Percentiles rank a stretch among this genome's conserved stretches.
These are phyloP conservation scores for Xylariaceae sp. DNA, from an alignment of 2,329 filamentous ascomycete genomes.

Conservation along the genomic window DNA sequence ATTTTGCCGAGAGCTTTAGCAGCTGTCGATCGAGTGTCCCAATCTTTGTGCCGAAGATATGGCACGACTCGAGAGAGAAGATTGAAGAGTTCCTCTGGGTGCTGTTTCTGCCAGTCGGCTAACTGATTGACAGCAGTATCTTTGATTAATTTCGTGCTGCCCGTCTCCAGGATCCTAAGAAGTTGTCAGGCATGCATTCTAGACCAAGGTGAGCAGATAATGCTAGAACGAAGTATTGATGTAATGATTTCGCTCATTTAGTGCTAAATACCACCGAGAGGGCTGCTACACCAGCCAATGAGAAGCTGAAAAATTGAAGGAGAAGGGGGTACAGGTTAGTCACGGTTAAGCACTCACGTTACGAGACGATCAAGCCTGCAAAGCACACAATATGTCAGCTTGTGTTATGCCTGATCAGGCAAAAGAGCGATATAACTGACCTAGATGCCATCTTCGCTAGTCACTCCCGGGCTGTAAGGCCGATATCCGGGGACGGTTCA, in stretches of 20 bases:
- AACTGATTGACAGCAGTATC: slow-evolving; percentile 97
- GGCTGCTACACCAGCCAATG: background rate
- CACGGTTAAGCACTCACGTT: slow-evolving; percentile 69
- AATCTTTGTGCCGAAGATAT: slow-evolving; percentile 92
- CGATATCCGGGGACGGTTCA: slow-evolving; percentile 33
- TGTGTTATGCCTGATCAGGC: slow-evolving; percentile 4
- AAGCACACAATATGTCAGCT: slow-evolving; percentile 42
- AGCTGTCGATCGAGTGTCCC: slow-evolving; percentile 93
- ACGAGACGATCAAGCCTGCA: slow-evolving; percentile 81
- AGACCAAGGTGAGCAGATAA: background rate
- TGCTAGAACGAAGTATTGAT: background rate
- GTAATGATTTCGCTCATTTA: no score
- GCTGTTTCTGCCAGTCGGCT: slow-evolving; percentile 96
- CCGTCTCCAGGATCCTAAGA: slow-evolving; percentile 88
- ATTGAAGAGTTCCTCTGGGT: slow-evolving; percentile 97
- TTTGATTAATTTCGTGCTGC: slow-evolving; percentile 92
- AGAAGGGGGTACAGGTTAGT: background rate
- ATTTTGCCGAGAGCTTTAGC: slow-evolving; percentile 95
- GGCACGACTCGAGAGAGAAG: slow-evolving; percentile 92
- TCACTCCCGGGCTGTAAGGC: slow-evolving; percentile 40
- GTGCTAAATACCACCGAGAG: no score
- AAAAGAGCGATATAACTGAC: slow-evolving; percentile 42
- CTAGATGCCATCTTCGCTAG: slow-evolving; percentile 62
- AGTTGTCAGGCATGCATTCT: slow-evolving; percentile 6
- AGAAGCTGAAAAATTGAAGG: background rate